Evolutionary conservation across 1,284 basidiomycete genomes (phyloP), one percentile per base, ranked within the genome.

Genomic region (Ceratobasidium sp.): DNA sequence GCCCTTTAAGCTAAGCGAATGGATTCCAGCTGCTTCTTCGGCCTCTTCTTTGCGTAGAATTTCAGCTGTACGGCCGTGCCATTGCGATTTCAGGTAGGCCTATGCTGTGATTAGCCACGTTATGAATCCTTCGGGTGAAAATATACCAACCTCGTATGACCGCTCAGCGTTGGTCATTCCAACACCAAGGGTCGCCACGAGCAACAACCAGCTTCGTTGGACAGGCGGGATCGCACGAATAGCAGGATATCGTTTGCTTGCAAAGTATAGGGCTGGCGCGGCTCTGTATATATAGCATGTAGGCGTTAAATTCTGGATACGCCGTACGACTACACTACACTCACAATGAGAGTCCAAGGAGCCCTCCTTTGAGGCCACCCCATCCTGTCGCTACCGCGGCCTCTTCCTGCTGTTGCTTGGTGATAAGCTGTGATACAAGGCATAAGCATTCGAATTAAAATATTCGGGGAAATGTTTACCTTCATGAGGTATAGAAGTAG

Each of bases 391-490:
- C 61, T 13, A 4, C n/a, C 20, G 72, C 72, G 26, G 72, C 72
- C 75, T 82, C 84, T 60, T 83, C 81, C 44, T 85, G 85, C 55
- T 87, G 86, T 28, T 82, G 82, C 63, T 85, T 84, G 2, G 83
- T 82, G 81, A 87, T 82, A 78, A 87, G 84, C 81, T 87, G 86
- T 68, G 87, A 69, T 44, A 18, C 18, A n/a, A 42, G 13, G 28
- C 4, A 26, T 64, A n/a, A 63, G 42, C 46, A 33, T 33, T 15
- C 13, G 39, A 33, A 20, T 44, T 26, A 64, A 44, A 42, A n/a
- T 44, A 44, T 20, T 64, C 13, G 42, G 9, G 40, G 26, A 46
- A 49, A 44, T 49, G 39, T 46, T 7, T 58, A 75, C 72, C 72
- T 75, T 75, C 72, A 75, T 75, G 12, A 44, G 40, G 69, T 20